These are phyloP conservation scores for Penicillium steckii DNA, from an alignment of 495 filamentous ascomycete genomes.

Conservation along the genomic window DNA sequence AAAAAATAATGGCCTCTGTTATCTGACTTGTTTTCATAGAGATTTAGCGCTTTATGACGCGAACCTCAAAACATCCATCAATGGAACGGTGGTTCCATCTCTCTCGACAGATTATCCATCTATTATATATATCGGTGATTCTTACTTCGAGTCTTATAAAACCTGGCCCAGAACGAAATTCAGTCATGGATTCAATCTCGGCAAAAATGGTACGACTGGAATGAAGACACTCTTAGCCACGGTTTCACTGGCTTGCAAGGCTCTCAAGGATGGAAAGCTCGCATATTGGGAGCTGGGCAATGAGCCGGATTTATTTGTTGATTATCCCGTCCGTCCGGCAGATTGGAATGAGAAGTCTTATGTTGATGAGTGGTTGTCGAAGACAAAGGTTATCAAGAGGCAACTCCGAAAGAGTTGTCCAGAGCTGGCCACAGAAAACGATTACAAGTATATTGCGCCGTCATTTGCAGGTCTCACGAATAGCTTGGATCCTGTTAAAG, in stretches of 20 bases:
- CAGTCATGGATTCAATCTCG: conserved; percentile 64
- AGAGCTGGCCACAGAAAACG: conserved; percentile 36
- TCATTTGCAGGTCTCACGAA: conserved; percentile 59
- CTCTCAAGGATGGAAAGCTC: conserved; percentile 48
- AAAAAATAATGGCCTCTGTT: not conserved
- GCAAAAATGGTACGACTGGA: conserved; percentile 51
- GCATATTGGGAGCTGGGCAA: conserved; percentile 65
- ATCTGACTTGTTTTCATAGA: conserved; percentile 21
- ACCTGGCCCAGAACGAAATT: conserved; percentile 58
- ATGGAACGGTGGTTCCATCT: conserved; percentile 50
- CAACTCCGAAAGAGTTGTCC: conserved; percentile 53
- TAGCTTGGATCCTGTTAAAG: conserved; percentile 47
- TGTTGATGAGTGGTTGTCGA: conserved; percentile 61
- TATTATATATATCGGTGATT: conserved; percentile 58
- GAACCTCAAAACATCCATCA: conserved; percentile 48
- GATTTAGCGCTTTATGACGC: conserved; percentile 63
- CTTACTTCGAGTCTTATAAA: conserved; percentile 64
- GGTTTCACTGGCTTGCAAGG: conserved; percentile 59
- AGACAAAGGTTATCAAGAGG: conserved; percentile 47
- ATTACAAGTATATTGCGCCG: conserved; percentile 57
- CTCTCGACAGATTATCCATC: conserved; percentile 60
- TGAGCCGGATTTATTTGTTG: conserved; percentile 63
- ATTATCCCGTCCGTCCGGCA: conserved; percentile 51
- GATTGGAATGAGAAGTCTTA: conserved; percentile 58
- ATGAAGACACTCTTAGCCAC: conserved; percentile 54